Percentiles rank a stretch among this genome's conserved stretches.
These are phyloP conservation scores for Blastocrithidia nonstop DNA, from an alignment of 208 protist genomes.

Conservation along the genomic window DNA sequence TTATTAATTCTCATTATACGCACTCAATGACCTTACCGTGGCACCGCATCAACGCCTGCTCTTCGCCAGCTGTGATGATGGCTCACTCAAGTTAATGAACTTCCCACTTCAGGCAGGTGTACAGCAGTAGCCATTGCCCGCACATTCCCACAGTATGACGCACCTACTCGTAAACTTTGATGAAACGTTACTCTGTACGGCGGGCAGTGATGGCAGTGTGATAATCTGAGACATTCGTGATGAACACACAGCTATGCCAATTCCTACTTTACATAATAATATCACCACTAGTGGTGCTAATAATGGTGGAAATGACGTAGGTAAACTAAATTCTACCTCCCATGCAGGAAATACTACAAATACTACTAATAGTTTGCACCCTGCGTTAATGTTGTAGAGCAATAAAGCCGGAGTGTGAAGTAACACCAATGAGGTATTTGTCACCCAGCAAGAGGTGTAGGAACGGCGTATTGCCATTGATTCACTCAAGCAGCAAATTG, in stretches of 20 bases:
- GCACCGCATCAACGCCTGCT: constrained; percentile 81
- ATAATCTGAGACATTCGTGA: constrained; percentile 81
- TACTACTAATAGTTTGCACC: background rate
- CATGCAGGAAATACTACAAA: constrained; percentile 5
- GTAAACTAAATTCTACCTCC: constrained; percentile 7
- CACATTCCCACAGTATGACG: constrained; percentile 60
- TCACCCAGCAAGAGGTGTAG: constrained; percentile 88
- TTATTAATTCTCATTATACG: constrained; percentile 65
- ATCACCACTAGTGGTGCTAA: background rate
- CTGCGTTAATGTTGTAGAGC: too few species aligned
- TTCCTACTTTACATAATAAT: background rate
- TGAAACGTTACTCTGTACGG: constrained; percentile 84
- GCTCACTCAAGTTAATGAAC: constrained; percentile 80
- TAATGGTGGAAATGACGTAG: constrained; percentile 4
- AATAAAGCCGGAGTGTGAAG: too few species aligned
- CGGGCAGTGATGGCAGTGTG: constrained; percentile 77
- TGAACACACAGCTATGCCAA: constrained; percentile 29
- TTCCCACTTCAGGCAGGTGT: constrained; percentile 66
- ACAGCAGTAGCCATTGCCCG: constrained; percentile 48
- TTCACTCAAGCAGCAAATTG: constrained; percentile 75
- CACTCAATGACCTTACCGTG: constrained; percentile 52
- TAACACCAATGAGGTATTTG: constrained; percentile 83
- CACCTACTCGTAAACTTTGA: constrained; percentile 82
- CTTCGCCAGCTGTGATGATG: constrained; percentile 82
- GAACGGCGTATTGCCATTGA: constrained; percentile 72